Evolutionary conservation across 208 protist genomes (phyloP).

Genomic region (Acanthamoeba quina): DNA sequence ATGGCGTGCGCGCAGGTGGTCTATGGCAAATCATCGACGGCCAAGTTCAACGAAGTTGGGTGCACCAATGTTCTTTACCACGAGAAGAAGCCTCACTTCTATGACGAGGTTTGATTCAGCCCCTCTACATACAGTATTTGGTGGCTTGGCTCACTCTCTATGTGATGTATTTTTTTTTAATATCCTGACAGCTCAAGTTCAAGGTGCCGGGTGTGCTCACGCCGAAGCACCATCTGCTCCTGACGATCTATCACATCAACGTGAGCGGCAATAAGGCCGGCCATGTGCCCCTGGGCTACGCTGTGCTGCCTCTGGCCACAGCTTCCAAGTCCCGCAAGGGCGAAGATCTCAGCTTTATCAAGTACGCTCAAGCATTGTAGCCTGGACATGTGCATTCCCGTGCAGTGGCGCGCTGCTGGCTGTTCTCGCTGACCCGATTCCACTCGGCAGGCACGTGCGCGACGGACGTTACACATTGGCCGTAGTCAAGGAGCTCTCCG

Average conservation of each 20-base stretch:
- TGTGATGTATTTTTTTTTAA: not conserved
- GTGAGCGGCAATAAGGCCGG: not conserved
- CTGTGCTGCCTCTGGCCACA: not conserved
- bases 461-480: constrained; percentile 9
- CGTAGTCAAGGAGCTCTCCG: not conserved
- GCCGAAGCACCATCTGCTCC: constrained; percentile 76
- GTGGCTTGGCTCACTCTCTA: not conserved
- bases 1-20: not conserved
- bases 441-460: not conserved
- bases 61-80: not conserved
- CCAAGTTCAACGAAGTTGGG: not conserved
- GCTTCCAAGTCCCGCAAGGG: not conserved
- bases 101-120: not conserved
- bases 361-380: not conserved
- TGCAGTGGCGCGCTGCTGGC: no score
- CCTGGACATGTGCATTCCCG: no score
- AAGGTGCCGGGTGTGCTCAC: constrained; percentile 74
- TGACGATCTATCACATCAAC: constrained; percentile 80
- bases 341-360: not conserved
- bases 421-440: no score
- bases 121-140: no score
- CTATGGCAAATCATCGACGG: not conserved
- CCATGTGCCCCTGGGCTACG: not conserved
- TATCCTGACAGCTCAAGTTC: constrained; percentile 77
- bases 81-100: constrained; percentile 30